Base-by-base conservation (phyloP, 2,329 filamentous ascomycete genomes). In the Geosmithia flava region DNA sequence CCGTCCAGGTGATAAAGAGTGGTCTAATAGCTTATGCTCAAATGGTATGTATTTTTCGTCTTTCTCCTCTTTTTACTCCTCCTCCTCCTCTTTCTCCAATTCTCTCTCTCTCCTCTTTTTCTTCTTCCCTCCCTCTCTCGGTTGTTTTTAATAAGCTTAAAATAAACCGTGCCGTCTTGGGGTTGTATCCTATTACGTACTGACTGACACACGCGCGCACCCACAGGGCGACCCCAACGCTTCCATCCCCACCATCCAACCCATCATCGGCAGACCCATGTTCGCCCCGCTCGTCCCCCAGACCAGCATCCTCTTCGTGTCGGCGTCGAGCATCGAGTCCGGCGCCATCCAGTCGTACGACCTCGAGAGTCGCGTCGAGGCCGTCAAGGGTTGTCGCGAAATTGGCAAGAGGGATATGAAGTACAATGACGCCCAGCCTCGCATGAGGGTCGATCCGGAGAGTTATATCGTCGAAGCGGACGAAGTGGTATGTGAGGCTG, bases 401-500 rank as follows among this genome's bases (percentile, higher is more conserved):
- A 75, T 95, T 43, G 73, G 82, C 42, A 96, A 96, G 74, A 73
- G 67, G 56, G 86, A 96, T 65, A 95, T 96, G 89, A 89, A 87
- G 60, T 90, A 80, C 65, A 96, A 96, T 63, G 81, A 88, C 59
- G 67, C 67, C 48, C 88, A 80, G 78, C 91, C 91, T 15, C 80
- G 75, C 68, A 96, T 97, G 87, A 81, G 72, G 57, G 90, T 97
- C 51, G 90, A 97, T 63, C 86, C 91, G 5, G 91, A 97, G 74
- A 82, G 78, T 58, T 97, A 96, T 68, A 77, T 72, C 16, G 90
- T 96, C 23, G 82, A 91, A 68, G 90, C 90, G 2, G 88, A 95
- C 65, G 89, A 87, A 0, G 66, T 77, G 63, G 69, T 81, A 37
- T 90, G 85, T 60, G 75, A 70, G 42, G 87, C 87, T 0, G 86